phyloP scores from a whole-genome alignment of 805 yeast genomes.

The Saturnispora silvae region DNA sequence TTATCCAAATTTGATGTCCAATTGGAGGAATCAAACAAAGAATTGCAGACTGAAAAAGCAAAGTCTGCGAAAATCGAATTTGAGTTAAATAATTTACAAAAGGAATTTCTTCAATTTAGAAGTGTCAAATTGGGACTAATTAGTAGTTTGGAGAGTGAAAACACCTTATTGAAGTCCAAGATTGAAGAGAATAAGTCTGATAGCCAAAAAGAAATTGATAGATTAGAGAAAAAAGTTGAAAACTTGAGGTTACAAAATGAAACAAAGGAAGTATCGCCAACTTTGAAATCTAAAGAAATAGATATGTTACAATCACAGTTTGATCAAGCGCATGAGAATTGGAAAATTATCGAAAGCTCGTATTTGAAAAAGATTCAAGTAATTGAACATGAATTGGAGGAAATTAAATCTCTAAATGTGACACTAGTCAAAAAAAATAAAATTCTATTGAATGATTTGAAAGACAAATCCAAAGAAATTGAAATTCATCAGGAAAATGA shows the following conservation, averaged over 20 bases:
- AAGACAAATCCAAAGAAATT: conserved; percentile 22
- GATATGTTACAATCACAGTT: conserved; percentile 61
- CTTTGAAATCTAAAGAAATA: conserved; percentile 3
- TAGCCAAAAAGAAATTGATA: conserved; percentile 35
- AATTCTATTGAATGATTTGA: conserved; percentile 28
- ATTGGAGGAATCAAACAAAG: conserved; percentile 24
- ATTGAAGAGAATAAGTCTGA: conserved; percentile 22
- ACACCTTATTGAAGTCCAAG: conserved; percentile 12
- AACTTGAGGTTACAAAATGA: conserved; percentile 55
- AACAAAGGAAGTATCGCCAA: conserved; percentile 8
- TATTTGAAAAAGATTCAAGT: conserved; percentile 38
- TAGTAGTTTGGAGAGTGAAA: conserved; percentile 23
- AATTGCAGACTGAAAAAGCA: conserved; percentile 24
- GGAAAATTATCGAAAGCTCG: conserved; percentile 71
- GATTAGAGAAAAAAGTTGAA: conserved; percentile 65
- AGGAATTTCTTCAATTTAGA: conserved; percentile 17
- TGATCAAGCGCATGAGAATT: conserved; percentile 65
- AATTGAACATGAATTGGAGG: conserved; percentile 36
- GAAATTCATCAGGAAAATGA: conserved; percentile 20
- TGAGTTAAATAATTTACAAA: conserved; percentile 16
- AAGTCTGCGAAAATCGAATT: conserved; percentile 14
- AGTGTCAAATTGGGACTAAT: conserved; percentile 16
- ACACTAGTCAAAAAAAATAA: conserved; percentile 21
- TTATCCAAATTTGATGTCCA: conserved; percentile 27
- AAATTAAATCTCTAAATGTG: conserved; percentile 24